Percentiles rank a stretch among this genome's conserved stretches.
Evolutionary conservation across 2,329 filamentous ascomycete genomes (phyloP).

Genomic region (Cytospora piceicola): DNA sequence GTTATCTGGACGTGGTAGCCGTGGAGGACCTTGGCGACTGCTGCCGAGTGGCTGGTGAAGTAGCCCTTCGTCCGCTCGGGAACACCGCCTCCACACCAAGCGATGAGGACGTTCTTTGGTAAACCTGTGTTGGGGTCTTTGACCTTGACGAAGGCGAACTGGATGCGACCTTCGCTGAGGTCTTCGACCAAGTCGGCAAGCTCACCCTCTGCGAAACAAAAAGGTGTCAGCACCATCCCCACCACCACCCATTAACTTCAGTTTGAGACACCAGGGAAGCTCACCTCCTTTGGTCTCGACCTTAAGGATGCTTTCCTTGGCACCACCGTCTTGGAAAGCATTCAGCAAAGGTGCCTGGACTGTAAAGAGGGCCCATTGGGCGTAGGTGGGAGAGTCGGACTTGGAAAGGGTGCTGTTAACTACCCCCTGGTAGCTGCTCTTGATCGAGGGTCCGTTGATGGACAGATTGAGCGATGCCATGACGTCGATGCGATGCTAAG

Average conservation of each 20-base stretch:
- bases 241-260: constrained; percentile 15
- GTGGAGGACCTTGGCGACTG: constrained; percentile 89
- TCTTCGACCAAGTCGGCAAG: constrained; percentile 89
- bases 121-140: constrained; percentile 90
- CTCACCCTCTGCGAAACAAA: constrained; percentile 72
- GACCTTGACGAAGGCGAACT: constrained; percentile 96
- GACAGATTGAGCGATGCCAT: constrained; percentile 85
- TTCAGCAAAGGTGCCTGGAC: constrained; percentile 91
- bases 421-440: constrained; percentile 72
- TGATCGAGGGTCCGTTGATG: constrained; percentile 80
- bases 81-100: constrained; percentile 96
- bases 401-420: constrained; percentile 56
- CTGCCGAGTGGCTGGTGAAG: constrained; percentile 90
- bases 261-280: constrained; percentile 32
- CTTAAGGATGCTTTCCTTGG: constrained; percentile 94
- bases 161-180: constrained; percentile 93
- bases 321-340: constrained; percentile 84
- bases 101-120: constrained; percentile 91
- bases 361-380: constrained; percentile 91
- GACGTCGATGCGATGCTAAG: constrained; percentile 33
- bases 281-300: constrained; percentile 88
- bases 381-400: constrained; percentile 76
- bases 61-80: constrained; percentile 99
- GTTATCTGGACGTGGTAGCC: constrained; percentile 98
- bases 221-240: constrained; percentile 30